A percentile compares a stretch with the other conserved stretches of the same genome.
These are phyloP conservation scores for Agapanthus africanus DNA, from an alignment of 106 monocot species.

Conservation along the genomic window DNA sequence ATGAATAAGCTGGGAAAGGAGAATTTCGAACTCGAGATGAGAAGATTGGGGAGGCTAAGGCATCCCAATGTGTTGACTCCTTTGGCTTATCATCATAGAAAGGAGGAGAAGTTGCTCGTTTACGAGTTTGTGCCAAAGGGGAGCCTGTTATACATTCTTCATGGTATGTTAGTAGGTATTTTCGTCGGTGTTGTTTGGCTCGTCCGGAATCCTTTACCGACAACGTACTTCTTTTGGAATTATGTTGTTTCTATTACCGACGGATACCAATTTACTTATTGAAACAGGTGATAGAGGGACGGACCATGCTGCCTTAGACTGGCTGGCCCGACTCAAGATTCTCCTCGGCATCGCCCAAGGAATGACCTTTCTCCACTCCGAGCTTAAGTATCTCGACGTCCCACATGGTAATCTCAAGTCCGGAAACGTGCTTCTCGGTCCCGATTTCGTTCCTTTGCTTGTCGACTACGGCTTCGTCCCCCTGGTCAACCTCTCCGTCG, in stretches of 20 bases:
- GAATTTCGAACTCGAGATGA: slow-evolving; percentile 66
- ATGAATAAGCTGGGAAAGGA: slow-evolving; percentile 51
- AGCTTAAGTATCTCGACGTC: slow-evolving; percentile 30
- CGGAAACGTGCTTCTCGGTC: slow-evolving; percentile 57
- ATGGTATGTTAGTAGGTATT: no score
- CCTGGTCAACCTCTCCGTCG: slow-evolving; percentile 39
- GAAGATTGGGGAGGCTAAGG: slow-evolving; percentile 41
- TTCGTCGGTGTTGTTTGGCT: no score
- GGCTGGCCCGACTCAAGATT: slow-evolving; percentile 63
- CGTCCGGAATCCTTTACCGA: no score
- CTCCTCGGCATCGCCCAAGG: slow-evolving; percentile 52
- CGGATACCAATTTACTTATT: no score
- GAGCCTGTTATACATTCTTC: slow-evolving; percentile 67
- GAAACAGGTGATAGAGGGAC: slow-evolving; percentile 61
- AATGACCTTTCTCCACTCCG: slow-evolving; percentile 51
- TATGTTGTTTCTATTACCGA: no score
- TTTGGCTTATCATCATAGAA: slow-evolving; percentile 60
- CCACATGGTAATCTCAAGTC: slow-evolving; percentile 92
- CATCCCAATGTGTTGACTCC: slow-evolving; percentile 71
- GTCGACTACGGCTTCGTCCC: slow-evolving; percentile 71
- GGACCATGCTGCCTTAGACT: slow-evolving; percentile 50
- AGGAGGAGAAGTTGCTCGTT: slow-evolving; percentile 74
- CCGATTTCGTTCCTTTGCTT: slow-evolving; percentile 60
- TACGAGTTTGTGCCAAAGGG: slow-evolving; percentile 67
- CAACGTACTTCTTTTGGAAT: no score